A percentile compares a stretch with the other conserved stretches of the same genome.
Conservation (phyloP, 2,329 filamentous ascomycete genomes). For the Paraconiothyrium sp. region DNA sequence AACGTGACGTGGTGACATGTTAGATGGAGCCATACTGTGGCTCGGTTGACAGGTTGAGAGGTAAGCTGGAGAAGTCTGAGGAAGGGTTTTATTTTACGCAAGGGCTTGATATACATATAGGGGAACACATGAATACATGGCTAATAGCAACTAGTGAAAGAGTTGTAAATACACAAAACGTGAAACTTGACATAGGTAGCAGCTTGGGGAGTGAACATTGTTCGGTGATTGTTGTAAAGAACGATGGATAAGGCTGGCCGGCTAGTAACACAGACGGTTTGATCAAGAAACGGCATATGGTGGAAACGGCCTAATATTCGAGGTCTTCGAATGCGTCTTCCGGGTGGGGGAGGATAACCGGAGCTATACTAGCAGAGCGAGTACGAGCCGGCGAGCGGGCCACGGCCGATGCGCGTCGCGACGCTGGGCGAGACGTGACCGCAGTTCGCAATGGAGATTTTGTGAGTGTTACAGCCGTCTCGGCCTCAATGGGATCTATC, state of each 20-base stretch:
- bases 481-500: background rate
- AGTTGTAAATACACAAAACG: background rate
- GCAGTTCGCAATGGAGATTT: background rate
- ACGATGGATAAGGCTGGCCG: background rate
- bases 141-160: background rate
- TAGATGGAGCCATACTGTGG: background rate
- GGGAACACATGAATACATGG: background rate
- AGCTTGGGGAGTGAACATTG: background rate
- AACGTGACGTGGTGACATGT: background rate
- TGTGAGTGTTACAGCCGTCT: background rate
- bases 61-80: background rate
- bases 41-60: background rate
- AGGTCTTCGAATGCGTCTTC: constrained; percentile 1
- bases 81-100: background rate
- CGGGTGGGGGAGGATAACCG: background rate
- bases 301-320: background rate
- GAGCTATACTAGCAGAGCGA: background rate
- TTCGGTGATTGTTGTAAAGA: background rate
- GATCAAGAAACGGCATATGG: background rate
- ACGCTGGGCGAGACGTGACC: background rate
- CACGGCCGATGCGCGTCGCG: background rate
- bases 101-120: background rate
- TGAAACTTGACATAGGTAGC: background rate
- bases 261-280: background rate
- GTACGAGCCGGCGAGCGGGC: background rate